A percentile compares a stretch with the other conserved stretches of the same genome.
Conservation (phyloP, 2,329 filamentous ascomycete species). For the Penicillium nordicum region DNA sequence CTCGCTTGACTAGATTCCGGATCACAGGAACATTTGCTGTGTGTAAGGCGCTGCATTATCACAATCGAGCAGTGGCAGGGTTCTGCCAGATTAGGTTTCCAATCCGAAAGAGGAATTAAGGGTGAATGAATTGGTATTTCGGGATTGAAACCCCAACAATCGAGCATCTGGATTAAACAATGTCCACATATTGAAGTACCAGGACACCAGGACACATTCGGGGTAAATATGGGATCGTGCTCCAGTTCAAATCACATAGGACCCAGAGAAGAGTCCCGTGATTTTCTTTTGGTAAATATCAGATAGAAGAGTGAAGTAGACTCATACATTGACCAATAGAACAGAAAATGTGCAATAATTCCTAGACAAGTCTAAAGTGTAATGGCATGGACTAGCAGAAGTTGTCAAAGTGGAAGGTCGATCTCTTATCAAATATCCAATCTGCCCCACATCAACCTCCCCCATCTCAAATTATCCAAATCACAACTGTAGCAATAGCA, state of each 20-base stretch:
- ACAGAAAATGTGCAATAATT: neutral
- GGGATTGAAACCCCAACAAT: neutral
- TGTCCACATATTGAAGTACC: neutral
- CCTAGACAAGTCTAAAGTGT: neutral
- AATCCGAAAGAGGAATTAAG: neutral
- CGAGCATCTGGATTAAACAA: neutral
- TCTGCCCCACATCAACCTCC: neutral
- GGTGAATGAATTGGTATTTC: neutral
- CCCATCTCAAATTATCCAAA: neutral
- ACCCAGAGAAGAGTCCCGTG: neutral
- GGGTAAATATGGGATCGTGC: neutral
- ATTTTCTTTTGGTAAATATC: too few species aligned
- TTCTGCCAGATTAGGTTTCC: too few species aligned
- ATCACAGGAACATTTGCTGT: too few species aligned
- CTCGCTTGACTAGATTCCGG: too few species aligned
- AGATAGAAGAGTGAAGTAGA: too few species aligned
- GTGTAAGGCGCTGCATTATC: too few species aligned
- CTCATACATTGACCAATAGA: neutral
- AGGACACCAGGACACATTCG: neutral
- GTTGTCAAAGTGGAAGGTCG: neutral
- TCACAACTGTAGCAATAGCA: neutral
- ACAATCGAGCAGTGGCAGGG: too few species aligned
- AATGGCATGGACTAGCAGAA: neutral
- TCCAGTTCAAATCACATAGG: neutral
- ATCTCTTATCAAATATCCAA: neutral